These are phyloP conservation scores for Phytophthora constricta DNA, from an alignment of 352 stramenopile genomes.

Conservation along the genomic window DNA sequence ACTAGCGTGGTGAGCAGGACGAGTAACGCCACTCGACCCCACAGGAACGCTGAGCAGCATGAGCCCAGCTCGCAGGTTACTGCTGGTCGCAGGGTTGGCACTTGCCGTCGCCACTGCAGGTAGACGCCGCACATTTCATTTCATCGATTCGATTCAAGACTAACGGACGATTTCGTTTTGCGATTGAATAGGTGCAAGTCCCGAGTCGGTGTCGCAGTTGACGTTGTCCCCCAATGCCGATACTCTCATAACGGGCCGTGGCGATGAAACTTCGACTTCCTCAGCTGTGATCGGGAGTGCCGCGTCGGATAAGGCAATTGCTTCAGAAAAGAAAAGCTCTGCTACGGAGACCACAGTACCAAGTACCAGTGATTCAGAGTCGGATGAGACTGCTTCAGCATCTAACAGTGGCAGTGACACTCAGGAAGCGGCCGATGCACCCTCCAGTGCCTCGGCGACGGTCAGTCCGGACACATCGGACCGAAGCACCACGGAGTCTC, in stretches of 20 bases:
- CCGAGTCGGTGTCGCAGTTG: slow-evolving; percentile 8
- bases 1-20: too few species aligned
- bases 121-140: neutral
- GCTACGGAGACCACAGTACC: slow-evolving; percentile 1
- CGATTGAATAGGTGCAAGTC: slow-evolving; percentile 23
- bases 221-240: slow-evolving; percentile 27
- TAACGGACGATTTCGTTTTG: neutral
- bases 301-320: slow-evolving; percentile 11
- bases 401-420: slow-evolving; percentile 12
- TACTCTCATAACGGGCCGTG: slow-evolving; percentile 27
- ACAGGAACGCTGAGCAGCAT: slow-evolving; percentile 15
- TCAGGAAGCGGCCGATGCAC: slow-evolving; percentile 12
- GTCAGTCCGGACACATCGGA: slow-evolving; percentile 13
- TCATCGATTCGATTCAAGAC: neutral
- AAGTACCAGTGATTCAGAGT: slow-evolving; percentile 5
- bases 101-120: slow-evolving; percentile 25
- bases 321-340: slow-evolving; percentile 6
- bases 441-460: slow-evolving; percentile 18
- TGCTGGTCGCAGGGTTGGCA: slow-evolving; percentile 23
- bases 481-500: slow-evolving; percentile 3
- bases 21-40: too few species aligned
- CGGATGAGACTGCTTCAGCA: neutral
- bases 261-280: neutral
- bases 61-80: slow-evolving; percentile 26
- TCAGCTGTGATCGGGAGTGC: slow-evolving; percentile 19